Base-by-base conservation (phyloP, 2,329 filamentous ascomycete species). In the Ophiostoma ips region DNA sequence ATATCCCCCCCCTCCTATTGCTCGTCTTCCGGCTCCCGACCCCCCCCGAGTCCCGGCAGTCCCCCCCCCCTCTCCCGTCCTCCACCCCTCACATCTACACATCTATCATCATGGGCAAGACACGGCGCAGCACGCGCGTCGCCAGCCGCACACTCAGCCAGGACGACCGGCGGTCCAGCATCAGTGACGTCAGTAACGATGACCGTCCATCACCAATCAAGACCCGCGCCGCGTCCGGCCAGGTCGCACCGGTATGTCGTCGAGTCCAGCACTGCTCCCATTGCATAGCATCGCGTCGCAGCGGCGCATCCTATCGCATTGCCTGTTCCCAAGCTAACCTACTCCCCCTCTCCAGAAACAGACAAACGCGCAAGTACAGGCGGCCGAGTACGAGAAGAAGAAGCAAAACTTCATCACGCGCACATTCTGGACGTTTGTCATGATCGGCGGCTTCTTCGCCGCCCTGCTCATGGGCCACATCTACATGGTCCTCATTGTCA, bases 321-420 rank as follows among this genome's bases (percentile, higher is more conserved):
- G 18, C 30, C 18, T n/a, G n/a, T n/a, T 15, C 33, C 10, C n/a
- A 30, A 43, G 35, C 40, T 33, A 31, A 37, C 28, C 28, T 33
- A 1, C 16, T 12, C 21, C 21, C 34, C 30, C 11, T 21, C 53
- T 57, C 9, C 35, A 28, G 24, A 73, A 72, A 58, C 61, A 65
- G 11, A 59, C 67, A 9, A 61, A 65, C 34, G 59, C 64, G 51
- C 65, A 69, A 43, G 66, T 71, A 54, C 64, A 68, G 53, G 63
- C 64, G 49, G 64, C 66, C 60, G 92, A 95, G 55, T 95, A 94
- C 66, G 88, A 96, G 64, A 96, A 96, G 79, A 98, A 98, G 70
- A 95, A 94, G 71, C 84, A 88, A 66, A 95, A 92, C 65, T 96
- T 98, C 72, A 85, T 95, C 62, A 94, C 88, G 36, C 83, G 92